These are phyloP conservation scores for Trichothecium roseum DNA, from an alignment of 2,329 filamentous ascomycete genomes.

Conservation along the genomic window DNA sequence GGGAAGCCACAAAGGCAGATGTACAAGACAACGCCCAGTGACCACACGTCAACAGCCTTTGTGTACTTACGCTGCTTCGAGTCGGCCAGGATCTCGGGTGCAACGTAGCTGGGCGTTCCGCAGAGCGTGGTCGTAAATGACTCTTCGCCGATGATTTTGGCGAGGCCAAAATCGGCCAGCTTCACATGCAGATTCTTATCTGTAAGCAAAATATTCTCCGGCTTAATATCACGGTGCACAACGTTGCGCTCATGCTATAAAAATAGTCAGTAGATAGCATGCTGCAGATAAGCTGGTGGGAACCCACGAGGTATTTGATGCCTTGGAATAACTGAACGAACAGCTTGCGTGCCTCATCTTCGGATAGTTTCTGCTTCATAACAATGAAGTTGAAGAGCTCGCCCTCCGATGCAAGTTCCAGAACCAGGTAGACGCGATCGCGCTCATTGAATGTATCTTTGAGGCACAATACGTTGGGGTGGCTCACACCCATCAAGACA, in stretches of 20 bases:
- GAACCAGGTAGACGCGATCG: constrained; percentile 80
- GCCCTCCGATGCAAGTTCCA: constrained; percentile 85
- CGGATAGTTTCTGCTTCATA: constrained; percentile 76
- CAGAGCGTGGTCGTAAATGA: constrained; percentile 95
- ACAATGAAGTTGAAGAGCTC: constrained; percentile 96
- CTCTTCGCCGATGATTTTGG: constrained; percentile 97
- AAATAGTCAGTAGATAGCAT: constrained; percentile 3
- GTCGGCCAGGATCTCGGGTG: constrained; percentile 86
- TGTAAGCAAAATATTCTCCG: constrained; percentile 85
- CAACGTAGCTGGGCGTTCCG: constrained; percentile 95
- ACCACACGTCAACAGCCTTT: constrained; percentile 93
- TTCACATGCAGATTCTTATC: constrained; percentile 83
- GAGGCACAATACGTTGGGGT: constrained; percentile 83
- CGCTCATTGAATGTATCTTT: constrained; percentile 92
- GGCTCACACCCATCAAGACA: constrained; percentile 92
- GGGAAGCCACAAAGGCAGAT: constrained; percentile 96
- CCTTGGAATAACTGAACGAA: constrained; percentile 89
- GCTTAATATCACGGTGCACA: constrained; percentile 95
- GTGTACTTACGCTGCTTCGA: constrained; percentile 79
- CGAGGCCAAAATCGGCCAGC: constrained; percentile 89
- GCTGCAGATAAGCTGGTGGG: neutral
- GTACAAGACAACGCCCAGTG: constrained; percentile 92
- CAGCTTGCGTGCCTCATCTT: constrained; percentile 74
- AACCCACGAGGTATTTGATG: constrained; percentile 76
- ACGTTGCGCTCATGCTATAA: constrained; percentile 88